Evolutionary conservation across 2,329 filamentous ascomycete genomes (phyloP).

Genomic region (Emergomyces pasteurianus): DNA sequence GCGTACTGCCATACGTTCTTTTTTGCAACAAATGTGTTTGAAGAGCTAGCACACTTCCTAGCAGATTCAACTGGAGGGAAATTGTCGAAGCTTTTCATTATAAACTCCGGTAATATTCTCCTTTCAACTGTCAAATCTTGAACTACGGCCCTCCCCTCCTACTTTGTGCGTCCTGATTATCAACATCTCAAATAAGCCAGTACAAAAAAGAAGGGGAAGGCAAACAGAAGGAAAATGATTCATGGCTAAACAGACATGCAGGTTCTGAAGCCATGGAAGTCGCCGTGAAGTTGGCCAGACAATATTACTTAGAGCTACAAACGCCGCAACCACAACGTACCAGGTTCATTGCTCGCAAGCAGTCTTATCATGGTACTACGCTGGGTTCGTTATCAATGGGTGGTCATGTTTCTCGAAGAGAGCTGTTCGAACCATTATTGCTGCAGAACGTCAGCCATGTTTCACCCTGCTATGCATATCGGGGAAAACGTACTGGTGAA

Average conservation of each 20-base stretch:
- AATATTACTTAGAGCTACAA: slow-evolving; percentile 51
- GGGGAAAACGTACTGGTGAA: slow-evolving; percentile 41
- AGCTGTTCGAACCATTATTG: slow-evolving; percentile 50
- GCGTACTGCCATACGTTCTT: slow-evolving; percentile 49
- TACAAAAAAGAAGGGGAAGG: background rate
- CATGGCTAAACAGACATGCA: slow-evolving; percentile 14
- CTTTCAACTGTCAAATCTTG: background rate
- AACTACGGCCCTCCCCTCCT: no score
- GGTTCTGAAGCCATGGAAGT: slow-evolving; percentile 60
- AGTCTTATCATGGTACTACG: slow-evolving; percentile 61
- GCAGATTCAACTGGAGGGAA: slow-evolving; percentile 39
- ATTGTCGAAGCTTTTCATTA: slow-evolving; percentile 45
- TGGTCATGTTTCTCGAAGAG: slow-evolving; percentile 49
- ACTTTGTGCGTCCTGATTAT: no score
- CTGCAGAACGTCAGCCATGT: slow-evolving; percentile 47
- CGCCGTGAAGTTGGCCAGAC: slow-evolving; percentile 53
- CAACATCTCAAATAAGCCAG: no score
- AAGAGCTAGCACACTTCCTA: slow-evolving; percentile 42
- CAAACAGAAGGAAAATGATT: background rate
- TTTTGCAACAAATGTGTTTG: slow-evolving; percentile 43
- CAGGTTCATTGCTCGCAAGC: slow-evolving; percentile 51
- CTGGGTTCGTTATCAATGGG: slow-evolving; percentile 54
- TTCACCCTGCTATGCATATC: slow-evolving; percentile 56
- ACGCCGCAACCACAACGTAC: slow-evolving; percentile 42
- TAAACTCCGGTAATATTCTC: slow-evolving; percentile 40